A percentile compares a stretch with the other conserved stretches of the same genome.
Conservation (phyloP, 2,329 filamentous ascomycete species). For the Fonsecaea multimorphosa region DNA sequence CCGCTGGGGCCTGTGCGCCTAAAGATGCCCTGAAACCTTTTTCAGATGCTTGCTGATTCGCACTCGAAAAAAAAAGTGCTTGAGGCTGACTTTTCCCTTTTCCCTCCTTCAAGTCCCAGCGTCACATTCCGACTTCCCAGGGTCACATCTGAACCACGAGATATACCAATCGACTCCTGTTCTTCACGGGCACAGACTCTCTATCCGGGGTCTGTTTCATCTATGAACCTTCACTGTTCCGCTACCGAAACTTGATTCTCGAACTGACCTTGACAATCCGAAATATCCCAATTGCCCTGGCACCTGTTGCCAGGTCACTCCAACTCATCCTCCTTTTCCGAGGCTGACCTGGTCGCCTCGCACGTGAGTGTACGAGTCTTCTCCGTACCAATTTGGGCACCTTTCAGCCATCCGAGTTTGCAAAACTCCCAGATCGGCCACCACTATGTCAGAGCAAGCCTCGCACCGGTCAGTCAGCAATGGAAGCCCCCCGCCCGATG, state of each 20-base stretch:
- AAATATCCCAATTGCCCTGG: not conserved
- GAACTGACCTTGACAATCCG: not conserved
- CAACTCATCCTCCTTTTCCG: slow-evolving; percentile 12
- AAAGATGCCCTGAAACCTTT: slow-evolving; percentile 15
- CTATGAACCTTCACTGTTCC: slow-evolving; percentile 6
- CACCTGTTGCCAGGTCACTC: not conserved
- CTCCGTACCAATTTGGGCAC: slow-evolving; percentile 14
- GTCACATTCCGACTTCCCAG: slow-evolving; percentile 24
- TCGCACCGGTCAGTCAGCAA: slow-evolving; percentile 36
- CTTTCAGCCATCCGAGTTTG: not conserved
- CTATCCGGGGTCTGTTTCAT: slow-evolving; percentile 10
- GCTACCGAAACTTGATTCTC: not conserved
- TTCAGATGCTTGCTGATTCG: slow-evolving; percentile 17
- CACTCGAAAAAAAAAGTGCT: slow-evolving; percentile 14
- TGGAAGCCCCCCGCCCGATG: slow-evolving; percentile 38
- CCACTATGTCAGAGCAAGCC: slow-evolving; percentile 38
- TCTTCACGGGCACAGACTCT: slow-evolving; percentile 10
- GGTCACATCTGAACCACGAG: slow-evolving; percentile 35
- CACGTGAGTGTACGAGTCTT: slow-evolving; percentile 29
- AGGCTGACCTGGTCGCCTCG: slow-evolving; percentile 32
- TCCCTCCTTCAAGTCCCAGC: slow-evolving; percentile 23
- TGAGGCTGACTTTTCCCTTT: slow-evolving; percentile 24
- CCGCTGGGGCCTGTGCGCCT: slow-evolving; percentile 9
- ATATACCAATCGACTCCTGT: slow-evolving; percentile 20
- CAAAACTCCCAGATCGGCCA: not conserved